A percentile compares a stretch with the other conserved stretches of the same genome.
Evolutionary conservation across 768 basidiomycete species (phyloP).

Genomic region (Mycena kentingensis): DNA sequence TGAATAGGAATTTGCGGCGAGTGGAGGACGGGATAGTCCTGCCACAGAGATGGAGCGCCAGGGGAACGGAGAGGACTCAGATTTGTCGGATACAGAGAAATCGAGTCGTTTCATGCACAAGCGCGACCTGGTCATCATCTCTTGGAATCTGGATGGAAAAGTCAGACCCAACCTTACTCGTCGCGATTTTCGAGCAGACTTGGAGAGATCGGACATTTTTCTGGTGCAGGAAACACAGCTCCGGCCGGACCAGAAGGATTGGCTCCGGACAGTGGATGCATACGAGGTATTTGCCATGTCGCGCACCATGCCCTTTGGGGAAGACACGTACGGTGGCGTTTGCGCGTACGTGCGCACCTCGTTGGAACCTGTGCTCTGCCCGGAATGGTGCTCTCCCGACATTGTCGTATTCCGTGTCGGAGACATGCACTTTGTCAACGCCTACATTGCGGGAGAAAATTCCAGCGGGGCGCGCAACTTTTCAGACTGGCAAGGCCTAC

Average conservation of each 20-base stretch:
- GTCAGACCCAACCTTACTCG: not conserved
- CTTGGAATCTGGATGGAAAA: not conserved
- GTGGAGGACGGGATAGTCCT: too few relatives aligned
- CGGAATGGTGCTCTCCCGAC: not conserved
- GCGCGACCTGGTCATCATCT: not conserved
- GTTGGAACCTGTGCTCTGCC: not conserved
- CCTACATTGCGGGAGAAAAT: not conserved
- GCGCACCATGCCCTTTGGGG: not conserved
- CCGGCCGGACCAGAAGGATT: not conserved
- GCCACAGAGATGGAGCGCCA: too few relatives aligned
- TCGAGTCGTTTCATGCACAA: too few relatives aligned
- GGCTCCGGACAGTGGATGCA: not conserved
- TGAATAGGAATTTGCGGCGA: too few relatives aligned
- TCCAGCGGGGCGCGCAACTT: not conserved
- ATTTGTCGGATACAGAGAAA: too few relatives aligned
- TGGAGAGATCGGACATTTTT: not conserved
- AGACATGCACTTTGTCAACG: not conserved
- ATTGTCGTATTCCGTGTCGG: not conserved
- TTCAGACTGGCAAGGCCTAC: not conserved
- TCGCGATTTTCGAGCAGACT: not conserved
- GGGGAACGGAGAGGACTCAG: too few relatives aligned
- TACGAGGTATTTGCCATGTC: not conserved
- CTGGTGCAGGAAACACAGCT: slow-evolving; percentile 2
- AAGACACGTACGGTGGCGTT: not conserved
- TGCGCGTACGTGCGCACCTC: not conserved